These are phyloP conservation scores for Lepidium campestre DNA, from an alignment of 441 rosid genomes.

Conservation along the genomic window DNA sequence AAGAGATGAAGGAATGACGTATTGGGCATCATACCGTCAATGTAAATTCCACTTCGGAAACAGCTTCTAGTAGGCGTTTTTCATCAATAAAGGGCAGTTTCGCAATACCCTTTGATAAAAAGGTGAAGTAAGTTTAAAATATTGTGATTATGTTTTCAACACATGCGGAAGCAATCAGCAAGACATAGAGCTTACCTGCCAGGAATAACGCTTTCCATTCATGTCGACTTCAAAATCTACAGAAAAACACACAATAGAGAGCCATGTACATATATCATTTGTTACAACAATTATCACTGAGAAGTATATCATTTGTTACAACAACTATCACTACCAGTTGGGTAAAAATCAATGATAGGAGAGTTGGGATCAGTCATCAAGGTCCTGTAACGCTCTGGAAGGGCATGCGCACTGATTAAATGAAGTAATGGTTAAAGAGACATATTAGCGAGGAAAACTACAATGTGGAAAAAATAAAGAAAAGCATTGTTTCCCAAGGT, in stretches of 20 bases:
- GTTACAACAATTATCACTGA: not conserved
- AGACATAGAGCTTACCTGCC: slow-evolving; percentile 66
- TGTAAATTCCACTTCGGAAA: slow-evolving; percentile 65
- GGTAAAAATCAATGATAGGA: slow-evolving; percentile 91
- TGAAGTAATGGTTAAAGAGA: not conserved
- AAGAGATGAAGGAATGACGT: not conserved
- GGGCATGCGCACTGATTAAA: slow-evolving; percentile 87
- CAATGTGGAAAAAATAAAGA: not conserved
- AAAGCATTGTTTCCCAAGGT: slow-evolving; percentile 6
- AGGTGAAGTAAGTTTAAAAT: not conserved
- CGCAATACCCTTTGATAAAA: slow-evolving; percentile 72
- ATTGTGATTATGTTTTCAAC: not conserved
- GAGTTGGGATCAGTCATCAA: slow-evolving; percentile 93
- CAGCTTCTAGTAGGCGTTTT: slow-evolving; percentile 80
- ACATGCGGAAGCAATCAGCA: not conserved
- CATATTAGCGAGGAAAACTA: not conserved
- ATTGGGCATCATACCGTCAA: slow-evolving; percentile 58
- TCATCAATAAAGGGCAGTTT: slow-evolving; percentile 96
- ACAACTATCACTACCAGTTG: slow-evolving; percentile 46
- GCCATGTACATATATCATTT: not conserved
- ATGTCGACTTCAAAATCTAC: slow-evolving; percentile 95
- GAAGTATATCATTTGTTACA: not conserved
- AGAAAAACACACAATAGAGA: not conserved
- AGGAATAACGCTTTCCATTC: slow-evolving; percentile 87
- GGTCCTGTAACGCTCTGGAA: slow-evolving; percentile 74